A percentile compares a stretch with the other conserved stretches of the same genome.
phyloP scores from a whole-genome alignment of 2,329 filamentous ascomycete species.

The Aureobasidium vineae region DNA sequence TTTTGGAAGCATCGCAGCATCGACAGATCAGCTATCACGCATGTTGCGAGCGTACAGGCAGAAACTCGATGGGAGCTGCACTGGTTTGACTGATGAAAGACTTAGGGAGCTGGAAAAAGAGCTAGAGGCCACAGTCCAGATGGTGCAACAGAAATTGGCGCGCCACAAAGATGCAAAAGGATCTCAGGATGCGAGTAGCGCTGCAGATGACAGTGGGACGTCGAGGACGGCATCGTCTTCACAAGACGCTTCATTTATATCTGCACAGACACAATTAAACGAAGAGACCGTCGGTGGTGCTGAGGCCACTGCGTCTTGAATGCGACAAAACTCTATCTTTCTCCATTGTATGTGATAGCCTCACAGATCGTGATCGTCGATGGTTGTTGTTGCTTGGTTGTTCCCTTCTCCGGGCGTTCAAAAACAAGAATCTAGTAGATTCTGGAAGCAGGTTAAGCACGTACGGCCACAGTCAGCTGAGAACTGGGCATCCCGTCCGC shows the following conservation, averaged over 20 bases:
- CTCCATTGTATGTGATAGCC: too few species aligned
- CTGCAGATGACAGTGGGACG: conserved; percentile 40
- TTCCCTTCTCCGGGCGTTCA: too few species aligned
- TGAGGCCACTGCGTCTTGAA: neutral
- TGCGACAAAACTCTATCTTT: too few species aligned
- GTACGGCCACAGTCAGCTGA: too few species aligned
- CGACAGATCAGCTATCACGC: conserved; percentile 58
- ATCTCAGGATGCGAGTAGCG: conserved; percentile 53
- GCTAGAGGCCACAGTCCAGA: conserved; percentile 48
- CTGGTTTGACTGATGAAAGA: conserved; percentile 47
- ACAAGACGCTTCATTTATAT: conserved; percentile 20
- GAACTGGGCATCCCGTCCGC: too few species aligned
- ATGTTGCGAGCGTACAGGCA: conserved; percentile 59
- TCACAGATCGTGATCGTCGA: too few species aligned
- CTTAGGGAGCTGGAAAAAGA: conserved; percentile 58
- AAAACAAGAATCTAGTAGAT: too few species aligned
- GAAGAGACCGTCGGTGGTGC: conserved; percentile 2
- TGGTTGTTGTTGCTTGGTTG: too few species aligned
- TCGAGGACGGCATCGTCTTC: conserved; percentile 16
- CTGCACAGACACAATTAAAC: neutral
- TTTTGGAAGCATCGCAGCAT: conserved; percentile 50
- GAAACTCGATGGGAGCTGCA: conserved; percentile 49
- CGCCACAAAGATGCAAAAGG: conserved; percentile 42
- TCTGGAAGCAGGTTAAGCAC: too few species aligned
- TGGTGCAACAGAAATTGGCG: conserved; percentile 5